Evolutionary conservation across 768 basidiomycete species (phyloP), one percentile per base, ranked within the genome.

Genomic region (Cystofilobasidium capitatum): DNA sequence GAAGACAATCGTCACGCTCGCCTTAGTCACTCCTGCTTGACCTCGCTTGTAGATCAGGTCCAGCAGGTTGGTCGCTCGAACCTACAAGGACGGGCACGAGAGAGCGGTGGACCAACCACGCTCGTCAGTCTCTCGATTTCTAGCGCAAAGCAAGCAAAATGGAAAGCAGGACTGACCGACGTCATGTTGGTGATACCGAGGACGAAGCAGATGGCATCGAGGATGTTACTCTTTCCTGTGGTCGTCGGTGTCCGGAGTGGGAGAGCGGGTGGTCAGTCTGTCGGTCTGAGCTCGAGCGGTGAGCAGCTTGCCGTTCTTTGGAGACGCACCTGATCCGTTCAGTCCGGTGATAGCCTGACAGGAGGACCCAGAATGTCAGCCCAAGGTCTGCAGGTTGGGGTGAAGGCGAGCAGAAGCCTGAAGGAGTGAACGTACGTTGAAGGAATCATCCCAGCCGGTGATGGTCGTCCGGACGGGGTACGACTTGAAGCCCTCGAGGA

Each of bases 21-120:
- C 96, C 80, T 94, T 93, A 14, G 90, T 91, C 69, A 98, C 82
- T 13, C 96, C 96, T 26, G 96, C 93, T 77, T 98, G 93, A 0
- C 96, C 96, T 42, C 96, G 88, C 78, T 99, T 99, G 83, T 99
- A 99, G 65, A 99, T 97, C 72, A 99, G 85, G 76, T 99, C 96
- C 77, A 91, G 88, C 74, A 96, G 88, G 78, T 97, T 98, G 71
- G 88, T 83, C 20, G 90, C 92, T 60, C 92, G 89, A 84, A 96
- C 91, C 91, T 92, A 71, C 29, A 58, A 13, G 36, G 12, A 35
- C 17, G 24, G 17, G 16, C n/a, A 39, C 26, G 58, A 36, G n/a
- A 58, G 31, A 12, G 24, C 10, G 63, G 22, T 31, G 49, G 20
- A 5, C 9, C 17, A 61, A 24, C 39, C 47, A 35, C 42, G 63